Evolutionary conservation across 345 rosid genomes (phyloP).

Genomic region (Melaleuca alternifolia): DNA sequence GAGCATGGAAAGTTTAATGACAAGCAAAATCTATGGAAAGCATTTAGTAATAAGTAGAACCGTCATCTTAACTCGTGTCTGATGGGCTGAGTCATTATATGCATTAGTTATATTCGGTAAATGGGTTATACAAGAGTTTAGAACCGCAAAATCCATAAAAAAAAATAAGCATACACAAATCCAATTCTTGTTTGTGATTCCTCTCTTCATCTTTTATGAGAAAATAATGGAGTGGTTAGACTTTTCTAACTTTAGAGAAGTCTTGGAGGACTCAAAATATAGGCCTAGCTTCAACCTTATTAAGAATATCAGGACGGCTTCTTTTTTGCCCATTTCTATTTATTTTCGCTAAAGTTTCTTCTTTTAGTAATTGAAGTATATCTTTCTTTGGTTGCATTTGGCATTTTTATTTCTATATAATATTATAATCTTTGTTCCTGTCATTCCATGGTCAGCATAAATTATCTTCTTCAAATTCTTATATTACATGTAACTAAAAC

Average conservation of each 20-base stretch:
- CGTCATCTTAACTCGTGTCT: not conserved
- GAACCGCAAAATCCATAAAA: not conserved
- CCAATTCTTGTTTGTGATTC: not conserved
- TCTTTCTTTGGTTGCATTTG: not conserved
- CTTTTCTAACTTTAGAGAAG: not conserved
- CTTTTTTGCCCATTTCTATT: not conserved
- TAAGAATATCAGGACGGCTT: not conserved
- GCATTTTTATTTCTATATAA: not conserved
- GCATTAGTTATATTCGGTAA: not conserved
- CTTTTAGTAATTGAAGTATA: not conserved
- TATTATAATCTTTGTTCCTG: not conserved
- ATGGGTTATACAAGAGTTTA: not conserved
- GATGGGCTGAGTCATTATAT: not conserved
- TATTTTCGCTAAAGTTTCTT: not conserved
- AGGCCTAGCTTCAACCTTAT: not conserved
- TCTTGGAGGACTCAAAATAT: not conserved
- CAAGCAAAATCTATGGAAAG: not conserved
- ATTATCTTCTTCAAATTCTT: not conserved
- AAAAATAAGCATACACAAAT: too few relatives aligned
- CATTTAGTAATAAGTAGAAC: not conserved
- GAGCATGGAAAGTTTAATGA: not conserved
- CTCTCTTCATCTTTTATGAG: not conserved
- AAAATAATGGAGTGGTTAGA: not conserved
- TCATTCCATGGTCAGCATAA: not conserved
- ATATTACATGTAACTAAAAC: not conserved